Conservation (phyloP, 257 asterid genomes). For the Buddleja alternifolia region DNA sequence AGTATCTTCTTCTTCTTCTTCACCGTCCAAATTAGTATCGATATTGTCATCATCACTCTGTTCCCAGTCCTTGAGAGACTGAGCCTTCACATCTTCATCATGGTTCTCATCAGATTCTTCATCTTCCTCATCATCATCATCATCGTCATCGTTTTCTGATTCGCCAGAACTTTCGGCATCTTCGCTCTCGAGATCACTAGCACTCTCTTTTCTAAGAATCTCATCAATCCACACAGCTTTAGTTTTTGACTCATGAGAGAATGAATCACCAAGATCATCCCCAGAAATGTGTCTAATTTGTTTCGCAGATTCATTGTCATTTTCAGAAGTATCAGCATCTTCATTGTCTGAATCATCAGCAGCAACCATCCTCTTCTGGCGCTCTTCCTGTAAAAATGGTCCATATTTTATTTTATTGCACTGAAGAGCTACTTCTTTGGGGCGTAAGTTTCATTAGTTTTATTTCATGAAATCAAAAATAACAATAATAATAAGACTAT, state of each 20-base stretch:
- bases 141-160: constrained; percentile 48
- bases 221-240: constrained; percentile 70
- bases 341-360: constrained; percentile 71
- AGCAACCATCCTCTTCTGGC: constrained; percentile 80
- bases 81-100: constrained; percentile 42
- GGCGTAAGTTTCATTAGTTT: background rate
- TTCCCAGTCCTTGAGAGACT: constrained; percentile 88
- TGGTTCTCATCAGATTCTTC: constrained; percentile 53
- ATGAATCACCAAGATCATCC: constrained; percentile 93
- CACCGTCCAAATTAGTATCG: constrained; percentile 55
- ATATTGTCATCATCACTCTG: constrained; percentile 87
- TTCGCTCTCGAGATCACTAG: constrained; percentile 39
- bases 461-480: background rate
- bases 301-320: constrained; percentile 45
- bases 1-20: constrained; percentile 34
- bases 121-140: constrained; percentile 47
- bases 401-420: constrained; percentile 16
- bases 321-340: constrained; percentile 59
- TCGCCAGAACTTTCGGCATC: constrained; percentile 51
- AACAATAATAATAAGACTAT: too few relatives aligned
- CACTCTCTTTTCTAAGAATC: constrained; percentile 45
- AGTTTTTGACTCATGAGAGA: constrained; percentile 46
- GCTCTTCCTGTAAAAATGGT: constrained; percentile 68
- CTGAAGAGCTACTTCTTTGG: background rate
- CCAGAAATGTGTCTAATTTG: constrained; percentile 65